Evolutionary conservation across 2,329 filamentous ascomycete genomes (phyloP), one percentile per base, ranked within the genome.

Genomic region (Chaetomiaceae sp.): DNA sequence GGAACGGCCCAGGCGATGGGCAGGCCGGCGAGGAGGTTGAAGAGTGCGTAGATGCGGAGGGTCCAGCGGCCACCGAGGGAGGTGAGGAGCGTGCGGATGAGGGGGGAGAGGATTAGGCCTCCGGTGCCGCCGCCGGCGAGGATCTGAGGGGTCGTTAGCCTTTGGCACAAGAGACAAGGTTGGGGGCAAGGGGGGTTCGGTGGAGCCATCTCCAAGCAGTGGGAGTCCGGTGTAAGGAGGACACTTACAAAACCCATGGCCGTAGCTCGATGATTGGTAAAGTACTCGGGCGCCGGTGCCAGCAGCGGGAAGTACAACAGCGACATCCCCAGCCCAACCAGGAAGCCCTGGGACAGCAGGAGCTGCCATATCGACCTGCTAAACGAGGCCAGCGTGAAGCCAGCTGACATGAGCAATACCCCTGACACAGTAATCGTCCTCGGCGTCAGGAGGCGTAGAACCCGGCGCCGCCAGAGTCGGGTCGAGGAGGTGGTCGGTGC

Each of bases 281-380:
- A 79, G 58, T 77, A 79, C 60, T 78, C 75, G 0, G 76, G 75
- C 9, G 75, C 72, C 3, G 74, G 72, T 14, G 69, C 70, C 3
- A 76, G 61, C 25, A 78, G 66, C 8, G 72, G 70, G 48, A 73
- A 75, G 51, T 73, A 72, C 20, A 75, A 53, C 34, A 77, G 63
- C 11, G 72, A 75, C 60, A 69, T 70, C n/a, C 74, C 73, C 17
- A 73, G 43, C 7, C 74, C 74, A 38, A 71, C 68, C 12, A 75
- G 57, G 11, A 75, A 59, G 1, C 74, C 73, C 61, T 77, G 73
- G 2, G 72, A 74, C 4, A 73, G 61, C 15, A 76, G 57, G 4
- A 76, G 66, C 12, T 75, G 71, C 70, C 69, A 72, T 17, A 72
- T 62, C 1, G 63, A 70, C 1, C 54, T 63, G 43, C 63, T 60